Evolutionary conservation across 495 filamentous ascomycete genomes (phyloP), one percentile per base, ranked within the genome.

Genomic region (Tuber borchii): DNA sequence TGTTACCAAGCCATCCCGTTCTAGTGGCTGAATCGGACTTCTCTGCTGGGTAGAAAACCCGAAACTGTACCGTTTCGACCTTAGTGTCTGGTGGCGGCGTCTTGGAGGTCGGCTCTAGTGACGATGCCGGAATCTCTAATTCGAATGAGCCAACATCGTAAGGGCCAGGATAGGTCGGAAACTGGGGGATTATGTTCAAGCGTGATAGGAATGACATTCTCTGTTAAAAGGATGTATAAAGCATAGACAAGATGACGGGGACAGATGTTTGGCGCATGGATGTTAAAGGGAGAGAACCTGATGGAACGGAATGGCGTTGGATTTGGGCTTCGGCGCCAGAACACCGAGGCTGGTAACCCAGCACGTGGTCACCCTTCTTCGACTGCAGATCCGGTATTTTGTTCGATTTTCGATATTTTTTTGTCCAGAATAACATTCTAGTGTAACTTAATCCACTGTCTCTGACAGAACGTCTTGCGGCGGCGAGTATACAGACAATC

Each of bases 91-190:
- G 89, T 2, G 86, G 79, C 12, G 84, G 80, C 17, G 72, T 12
- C 42, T 37, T 71, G 43, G 73, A 85, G 42, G 84, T 85, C 0
- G 88, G 87, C 0, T 87, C 85, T 5, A 94, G 85, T 26, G 91
- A 87, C 5, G 87, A 81, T 34, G 89, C 86, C 68, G 92, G 90
- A 43, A 94, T 87, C 84, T 95, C 92, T 74, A 93, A 84, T 77
- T 94, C 92, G 70, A 90, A 84, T 6, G 91, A 90, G 74, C 93
- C 93, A 61, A 94, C 92, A 70, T 87, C 86, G 84, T 92, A 90
- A 0, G 90, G 91, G 0, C 93, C 92, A 0, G 90, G 87, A 80
- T 92, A 93, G 0, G 86, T 83, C 5, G 91, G 89, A 76, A 95
- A 93, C 4, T 85, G 78, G 5, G 91, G 91, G 20, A 91, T 74